Evolutionary conservation across 2,329 filamentous ascomycete genomes (phyloP), one percentile per base, ranked within the genome.

Genomic region (Pseudohalonectria lignicola): DNA sequence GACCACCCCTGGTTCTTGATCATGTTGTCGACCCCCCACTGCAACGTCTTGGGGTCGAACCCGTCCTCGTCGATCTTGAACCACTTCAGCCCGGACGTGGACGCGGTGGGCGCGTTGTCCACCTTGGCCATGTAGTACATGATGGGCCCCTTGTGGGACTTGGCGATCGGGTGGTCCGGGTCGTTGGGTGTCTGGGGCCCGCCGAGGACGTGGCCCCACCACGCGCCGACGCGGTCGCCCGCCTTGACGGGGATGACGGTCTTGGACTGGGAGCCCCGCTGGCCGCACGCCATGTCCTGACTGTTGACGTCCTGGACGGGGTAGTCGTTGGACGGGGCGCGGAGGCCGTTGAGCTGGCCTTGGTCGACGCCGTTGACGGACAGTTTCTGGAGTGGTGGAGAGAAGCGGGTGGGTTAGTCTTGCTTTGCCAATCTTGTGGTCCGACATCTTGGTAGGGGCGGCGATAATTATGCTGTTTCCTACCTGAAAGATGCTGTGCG

Each of bases 11-110:
- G 53, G 47, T 60, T 56, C 34, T 50, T 39, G 44, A 66, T 57
- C 54, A 66, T 54, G 49, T 56, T 56, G 51, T 66, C 62, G 34
- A 69, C 67, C 15, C 62, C 68, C 68, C 68, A 71, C 40, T 58
- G 57, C 46, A 59, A 61, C 34, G 52, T 57, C 29, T 52, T 49
- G 6, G 56, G 51, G 47, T 66, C 57, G 45, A 65, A 63, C 5
- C 61, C 63, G 45, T 72, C 66, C 43, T 69, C 61, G 52, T 60
- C 67, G 47, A 75, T 62, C 60, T 74, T 75, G 60, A 74, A 73
- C 69, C 67, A 74, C 39, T 59, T 55, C n/a, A 63, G 56, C 4
- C 63, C 60, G n/a, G n/a, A n/a, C n/a, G n/a, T n/a, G n/a, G n/a
- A n/a, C 5, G 66, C 57, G 2, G 60, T 58, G 5, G 63, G 61